Evolutionary conservation across 2,329 filamentous ascomycete genomes (phyloP).

Genomic region (Aspergillus tamarii): DNA sequence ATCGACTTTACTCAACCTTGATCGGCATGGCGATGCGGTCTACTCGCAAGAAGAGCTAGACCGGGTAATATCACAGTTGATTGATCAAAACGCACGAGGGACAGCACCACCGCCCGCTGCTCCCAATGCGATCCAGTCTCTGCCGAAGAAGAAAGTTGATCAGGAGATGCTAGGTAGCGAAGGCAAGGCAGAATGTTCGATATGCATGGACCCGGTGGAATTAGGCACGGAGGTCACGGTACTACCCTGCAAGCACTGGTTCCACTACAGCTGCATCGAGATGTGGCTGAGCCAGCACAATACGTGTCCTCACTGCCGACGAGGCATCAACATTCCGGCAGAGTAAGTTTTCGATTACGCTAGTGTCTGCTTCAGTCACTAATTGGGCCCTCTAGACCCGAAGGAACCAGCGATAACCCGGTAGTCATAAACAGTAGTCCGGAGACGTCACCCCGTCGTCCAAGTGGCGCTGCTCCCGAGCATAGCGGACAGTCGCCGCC

Average conservation of each 20-base stretch:
- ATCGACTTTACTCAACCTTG: conserved; percentile 42
- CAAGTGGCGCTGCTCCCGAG: conserved; percentile 1
- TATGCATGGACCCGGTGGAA: conserved; percentile 86
- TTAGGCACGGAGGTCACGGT: conserved; percentile 73
- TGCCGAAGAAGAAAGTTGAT: conserved; percentile 73
- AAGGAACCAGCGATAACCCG: conserved; percentile 22
- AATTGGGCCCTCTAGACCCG: conserved; percentile 9
- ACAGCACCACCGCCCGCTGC: conserved; percentile 83
- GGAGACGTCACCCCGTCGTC: conserved; percentile 16
- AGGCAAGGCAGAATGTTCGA: conserved; percentile 79
- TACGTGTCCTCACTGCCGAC: conserved; percentile 71
- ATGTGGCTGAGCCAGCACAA: conserved; percentile 89
- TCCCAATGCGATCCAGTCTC: conserved; percentile 69
- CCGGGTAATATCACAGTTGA: conserved; percentile 80
- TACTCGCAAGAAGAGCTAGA: conserved; percentile 91
- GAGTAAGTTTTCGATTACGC: conserved; percentile 23
- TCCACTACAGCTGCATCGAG: conserved; percentile 79
- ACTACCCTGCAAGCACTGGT: conserved; percentile 91
- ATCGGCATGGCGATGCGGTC: conserved; percentile 73
- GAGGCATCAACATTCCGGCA: conserved; percentile 36
- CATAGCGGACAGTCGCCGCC: conserved; percentile 4
- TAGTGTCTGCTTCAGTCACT: neutral
- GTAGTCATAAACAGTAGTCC: conserved; percentile 24
- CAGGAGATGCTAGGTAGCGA: conserved; percentile 70
- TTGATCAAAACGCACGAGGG: conserved; percentile 75